A percentile compares a stretch with the other conserved stretches of the same genome.
These are phyloP conservation scores for Exutisphaerella laricina DNA, from an alignment of 2,329 filamentous ascomycete genomes.

Conservation along the genomic window DNA sequence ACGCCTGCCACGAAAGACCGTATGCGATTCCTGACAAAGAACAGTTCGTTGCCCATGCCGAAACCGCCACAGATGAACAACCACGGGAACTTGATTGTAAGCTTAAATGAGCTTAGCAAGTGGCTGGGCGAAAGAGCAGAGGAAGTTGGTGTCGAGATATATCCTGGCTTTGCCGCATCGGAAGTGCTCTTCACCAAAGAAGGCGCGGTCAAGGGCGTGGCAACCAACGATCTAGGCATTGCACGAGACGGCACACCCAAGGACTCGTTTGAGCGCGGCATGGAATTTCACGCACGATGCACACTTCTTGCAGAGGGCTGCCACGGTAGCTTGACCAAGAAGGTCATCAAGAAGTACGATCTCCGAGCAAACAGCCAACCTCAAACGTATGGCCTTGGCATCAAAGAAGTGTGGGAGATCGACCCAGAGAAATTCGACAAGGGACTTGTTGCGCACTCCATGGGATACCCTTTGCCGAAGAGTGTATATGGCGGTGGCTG, in stretches of 20 bases:
- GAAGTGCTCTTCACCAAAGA: slow-evolving; percentile 84
- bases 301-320: slow-evolving; percentile 94
- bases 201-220: slow-evolving; percentile 86
- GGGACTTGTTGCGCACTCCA: slow-evolving; percentile 77
- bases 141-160: slow-evolving; percentile 91
- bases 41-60: slow-evolving; percentile 69
- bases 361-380: slow-evolving; percentile 81
- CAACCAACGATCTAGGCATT: slow-evolving; percentile 90
- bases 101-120: slow-evolving; percentile 87
- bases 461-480: slow-evolving; percentile 83
- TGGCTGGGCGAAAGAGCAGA: slow-evolving; percentile 97
- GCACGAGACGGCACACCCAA: slow-evolving; percentile 76
- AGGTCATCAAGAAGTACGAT: slow-evolving; percentile 91
- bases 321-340: slow-evolving; percentile 91
- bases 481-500: slow-evolving; percentile 97
- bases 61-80: slow-evolving; percentile 97
- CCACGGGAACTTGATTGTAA: slow-evolving; percentile 95
- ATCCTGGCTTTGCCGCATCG: slow-evolving; percentile 89
- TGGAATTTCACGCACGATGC: slow-evolving; percentile 93
- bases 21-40: slow-evolving; percentile 93
- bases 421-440: slow-evolving; percentile 86
- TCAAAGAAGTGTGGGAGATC: slow-evolving; percentile 98
- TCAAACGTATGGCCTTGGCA: slow-evolving; percentile 88
- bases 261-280: slow-evolving; percentile 87
- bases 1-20: slow-evolving; percentile 78